These are phyloP conservation scores for Amoeboaphelidium protococcarum DNA, from an alignment of 371 early-diverging fungal species.

Conservation along the genomic window DNA sequence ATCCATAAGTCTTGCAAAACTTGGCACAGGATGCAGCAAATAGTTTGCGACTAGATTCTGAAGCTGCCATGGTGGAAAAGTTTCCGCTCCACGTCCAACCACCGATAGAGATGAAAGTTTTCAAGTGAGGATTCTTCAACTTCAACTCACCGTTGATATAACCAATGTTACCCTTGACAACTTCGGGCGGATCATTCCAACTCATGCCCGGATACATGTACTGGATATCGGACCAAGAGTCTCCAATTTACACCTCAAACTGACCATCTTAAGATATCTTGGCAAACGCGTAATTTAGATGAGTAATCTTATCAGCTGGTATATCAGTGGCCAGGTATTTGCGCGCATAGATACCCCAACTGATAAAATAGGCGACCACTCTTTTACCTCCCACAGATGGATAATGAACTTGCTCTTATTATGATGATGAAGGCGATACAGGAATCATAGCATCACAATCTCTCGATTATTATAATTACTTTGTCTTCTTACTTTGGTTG, in stretches of 20 bases:
- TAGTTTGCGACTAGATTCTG: conserved; percentile 11
- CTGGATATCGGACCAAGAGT: not conserved
- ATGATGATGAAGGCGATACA: too few relatives aligned
- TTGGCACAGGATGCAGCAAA: conserved; percentile 9
- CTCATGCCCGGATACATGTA: not conserved
- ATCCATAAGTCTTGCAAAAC: conserved; percentile 6
- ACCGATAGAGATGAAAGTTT: conserved; percentile 37
- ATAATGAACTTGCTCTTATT: too few relatives aligned
- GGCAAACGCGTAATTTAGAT: not conserved
- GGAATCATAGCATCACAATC: too few relatives aligned
- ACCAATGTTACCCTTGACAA: not conserved
- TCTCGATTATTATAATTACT: too few relatives aligned
- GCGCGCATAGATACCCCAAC: not conserved
- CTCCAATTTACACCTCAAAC: not conserved
- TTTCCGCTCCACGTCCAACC: conserved; percentile 45
- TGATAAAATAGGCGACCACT: not conserved
- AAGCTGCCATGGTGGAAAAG: conserved; percentile 27
- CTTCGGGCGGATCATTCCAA: not conserved
- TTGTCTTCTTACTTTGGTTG: too few relatives aligned
- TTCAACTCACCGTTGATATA: not conserved
- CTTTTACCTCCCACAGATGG: too few relatives aligned
- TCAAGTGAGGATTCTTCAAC: conserved; percentile 8
- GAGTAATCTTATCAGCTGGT: not conserved
- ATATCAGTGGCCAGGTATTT: not conserved
- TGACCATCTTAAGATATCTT: not conserved